These are phyloP conservation scores for Starmerella stigmatis DNA, from an alignment of 805 yeast species.

Conservation along the genomic window DNA sequence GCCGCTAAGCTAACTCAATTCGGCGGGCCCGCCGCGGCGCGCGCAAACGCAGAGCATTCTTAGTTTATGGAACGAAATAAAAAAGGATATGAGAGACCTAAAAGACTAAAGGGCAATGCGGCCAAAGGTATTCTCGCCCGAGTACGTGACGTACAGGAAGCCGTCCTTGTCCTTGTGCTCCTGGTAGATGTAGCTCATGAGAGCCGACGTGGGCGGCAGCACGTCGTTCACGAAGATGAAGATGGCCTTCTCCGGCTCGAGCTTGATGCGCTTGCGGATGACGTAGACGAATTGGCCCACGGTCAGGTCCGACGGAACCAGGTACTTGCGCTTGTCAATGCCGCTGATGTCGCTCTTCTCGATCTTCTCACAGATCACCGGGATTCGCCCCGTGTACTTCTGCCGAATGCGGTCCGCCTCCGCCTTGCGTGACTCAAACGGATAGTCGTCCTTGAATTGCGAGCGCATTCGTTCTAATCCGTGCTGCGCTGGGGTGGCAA, in stretches of 20 bases:
- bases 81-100: neutral
- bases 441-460: conserved; percentile 88
- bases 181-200: conserved; percentile 88
- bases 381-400: conserved; percentile 84
- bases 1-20: too few relatives aligned
- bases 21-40: too few relatives aligned
- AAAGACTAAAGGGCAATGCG: conserved; percentile 19
- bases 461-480: conserved; percentile 54
- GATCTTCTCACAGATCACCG: conserved; percentile 94
- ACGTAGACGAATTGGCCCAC: conserved; percentile 98
- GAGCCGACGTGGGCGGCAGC: conserved; percentile 94
- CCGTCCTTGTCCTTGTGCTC: conserved; percentile 98
- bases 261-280: conserved; percentile 86
- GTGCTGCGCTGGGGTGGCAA: neutral
- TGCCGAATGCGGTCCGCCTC: conserved; percentile 85
- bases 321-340: conserved; percentile 91
- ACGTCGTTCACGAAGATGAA: conserved; percentile 95
- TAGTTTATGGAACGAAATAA: neutral
- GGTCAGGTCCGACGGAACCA: conserved; percentile 91
- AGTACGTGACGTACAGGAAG: conserved; percentile 85
- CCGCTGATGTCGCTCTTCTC: conserved; percentile 93
- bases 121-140: conserved; percentile 98
- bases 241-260: conserved; percentile 95
- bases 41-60: too few relatives aligned
- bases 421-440: conserved; percentile 89